Conservation (phyloP, 331 rosid genomes). For the Acacia concinna region DNA sequence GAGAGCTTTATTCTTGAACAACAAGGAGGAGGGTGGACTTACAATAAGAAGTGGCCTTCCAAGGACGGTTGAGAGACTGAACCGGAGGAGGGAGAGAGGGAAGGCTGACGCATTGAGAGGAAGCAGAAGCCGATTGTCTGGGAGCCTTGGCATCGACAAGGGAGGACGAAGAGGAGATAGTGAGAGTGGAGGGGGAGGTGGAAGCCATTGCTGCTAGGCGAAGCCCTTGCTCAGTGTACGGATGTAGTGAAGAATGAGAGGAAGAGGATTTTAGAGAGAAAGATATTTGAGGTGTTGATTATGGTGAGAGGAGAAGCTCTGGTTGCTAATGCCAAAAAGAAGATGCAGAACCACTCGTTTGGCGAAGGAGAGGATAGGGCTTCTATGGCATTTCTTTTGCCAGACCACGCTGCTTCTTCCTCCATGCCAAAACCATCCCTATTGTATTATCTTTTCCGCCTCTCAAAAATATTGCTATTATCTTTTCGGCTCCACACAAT, state of each 20-base stretch:
- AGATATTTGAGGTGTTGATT: slow-evolving; percentile 11
- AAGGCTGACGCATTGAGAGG: slow-evolving; percentile 72
- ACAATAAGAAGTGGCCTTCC: slow-evolving; percentile 75
- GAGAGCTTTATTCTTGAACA: no score
- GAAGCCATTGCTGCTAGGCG: slow-evolving; percentile 52
- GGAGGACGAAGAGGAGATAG: slow-evolving; percentile 76
- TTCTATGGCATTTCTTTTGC: slow-evolving; percentile 64
- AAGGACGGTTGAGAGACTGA: slow-evolving; percentile 60
- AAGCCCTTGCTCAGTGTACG: slow-evolving; percentile 11
- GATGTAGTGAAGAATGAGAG: background rate
- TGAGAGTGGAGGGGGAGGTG: slow-evolving; percentile 59
- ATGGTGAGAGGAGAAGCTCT: slow-evolving; percentile 1
- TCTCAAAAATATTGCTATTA: no score
- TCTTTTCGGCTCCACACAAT: no score
- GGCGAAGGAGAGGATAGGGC: slow-evolving; percentile 56
- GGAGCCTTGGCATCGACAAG: slow-evolving; percentile 69
- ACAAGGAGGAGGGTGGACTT: slow-evolving; percentile 34
- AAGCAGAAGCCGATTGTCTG: slow-evolving; percentile 55
- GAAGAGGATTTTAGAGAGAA: background rate
- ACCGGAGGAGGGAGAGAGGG: slow-evolving; percentile 72
- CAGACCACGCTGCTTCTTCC: slow-evolving; percentile 25
- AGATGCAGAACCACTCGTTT: slow-evolving; percentile 63
- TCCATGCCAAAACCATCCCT: background rate
- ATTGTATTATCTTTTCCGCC: no score
- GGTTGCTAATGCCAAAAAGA: background rate